Base-by-base conservation (phyloP, 2,329 filamentous ascomycete genomes). In the Aureobasidium sp. region DNA sequence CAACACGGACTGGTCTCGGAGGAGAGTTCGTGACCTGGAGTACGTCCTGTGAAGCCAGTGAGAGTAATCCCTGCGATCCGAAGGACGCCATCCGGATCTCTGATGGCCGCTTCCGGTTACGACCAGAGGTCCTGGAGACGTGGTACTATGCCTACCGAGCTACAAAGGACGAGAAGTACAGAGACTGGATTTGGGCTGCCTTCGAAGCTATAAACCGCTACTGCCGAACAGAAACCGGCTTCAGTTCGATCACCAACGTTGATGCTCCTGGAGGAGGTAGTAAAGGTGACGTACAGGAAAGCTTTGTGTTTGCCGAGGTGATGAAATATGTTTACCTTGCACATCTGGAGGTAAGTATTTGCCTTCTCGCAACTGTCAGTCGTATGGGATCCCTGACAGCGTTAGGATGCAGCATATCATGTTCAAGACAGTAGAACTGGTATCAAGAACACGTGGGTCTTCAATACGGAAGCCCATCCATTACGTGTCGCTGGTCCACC, bases 121-220 rank as follows among this genome's bases (percentile, higher is more conserved):
- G 67, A 59, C 66, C 70, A 32, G 70, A 73, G 57, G 69, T 68
- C 0, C 47, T 72, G 10, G 71, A 72, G 65, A 69, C 66, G 4
- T 73, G 70, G 69, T 72, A 72, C 41, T 67, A 72, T 48, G 69
- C 69, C 11, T 70, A 70, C 41, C 67, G 67, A n/a, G 67, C 66
- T 9, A 72, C 69, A 3, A 65, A 65, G 36, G 63, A 71, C 48
- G 37, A 57, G 21, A 71, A 71, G 61, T 73, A 71, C 37, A 63
- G 64, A 44, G 67, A 69, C 5, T 66, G 67, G 66, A 60, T 63
- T 2, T 71, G 69, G 69, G 48, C 55, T 9, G 67, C 68, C 8
- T 68, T 69, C 16, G 37, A 64, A 29, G 65, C 65, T 7, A 65
- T 71, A 13, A 62, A 65, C 29, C 60, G 57, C 37, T 53, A 64